phyloP scores from a whole-genome alignment of 805 yeast species.

The Brettanomyces anomalus region DNA sequence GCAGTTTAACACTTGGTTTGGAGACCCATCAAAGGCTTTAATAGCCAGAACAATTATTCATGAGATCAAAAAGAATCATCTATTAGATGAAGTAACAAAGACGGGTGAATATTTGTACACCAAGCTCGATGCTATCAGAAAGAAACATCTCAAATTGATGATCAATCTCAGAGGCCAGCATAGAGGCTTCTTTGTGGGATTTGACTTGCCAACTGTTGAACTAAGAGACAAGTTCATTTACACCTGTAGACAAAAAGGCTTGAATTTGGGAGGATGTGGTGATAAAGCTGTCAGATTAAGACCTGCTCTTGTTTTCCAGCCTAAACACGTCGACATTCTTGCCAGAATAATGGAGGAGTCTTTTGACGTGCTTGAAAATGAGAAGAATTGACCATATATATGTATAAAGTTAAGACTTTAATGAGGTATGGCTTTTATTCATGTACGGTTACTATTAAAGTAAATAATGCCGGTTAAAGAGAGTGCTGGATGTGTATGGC shows the following conservation, averaged over 20 bases:
- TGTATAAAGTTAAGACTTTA: no score
- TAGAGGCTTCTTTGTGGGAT: slow-evolving; percentile 60
- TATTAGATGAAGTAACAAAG: slow-evolving; percentile 38
- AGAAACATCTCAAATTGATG: slow-evolving; percentile 32
- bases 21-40: slow-evolving; percentile 62
- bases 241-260: slow-evolving; percentile 40
- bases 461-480: no score
- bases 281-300: slow-evolving; percentile 50
- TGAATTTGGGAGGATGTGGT: slow-evolving; percentile 65
- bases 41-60: slow-evolving; percentile 52
- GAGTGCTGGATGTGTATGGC: no score
- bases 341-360: slow-evolving; percentile 26
- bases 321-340: slow-evolving; percentile 52
- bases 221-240: slow-evolving; percentile 39
- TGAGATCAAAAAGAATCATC: slow-evolving; percentile 40
- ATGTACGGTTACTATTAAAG: no score
- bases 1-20: slow-evolving; percentile 76
- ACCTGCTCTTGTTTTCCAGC: slow-evolving; percentile 55
- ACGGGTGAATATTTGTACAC: slow-evolving; percentile 47
- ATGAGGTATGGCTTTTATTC: no score
- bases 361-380: not conserved
- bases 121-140: slow-evolving; percentile 31
- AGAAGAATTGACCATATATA: not conserved
- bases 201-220: slow-evolving; percentile 39
- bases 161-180: slow-evolving; percentile 51